A percentile compares a stretch with the other conserved stretches of the same genome.
These are phyloP conservation scores for Zymoseptoria crescenta DNA, from an alignment of 2,329 filamentous ascomycete species.

Conservation along the genomic window DNA sequence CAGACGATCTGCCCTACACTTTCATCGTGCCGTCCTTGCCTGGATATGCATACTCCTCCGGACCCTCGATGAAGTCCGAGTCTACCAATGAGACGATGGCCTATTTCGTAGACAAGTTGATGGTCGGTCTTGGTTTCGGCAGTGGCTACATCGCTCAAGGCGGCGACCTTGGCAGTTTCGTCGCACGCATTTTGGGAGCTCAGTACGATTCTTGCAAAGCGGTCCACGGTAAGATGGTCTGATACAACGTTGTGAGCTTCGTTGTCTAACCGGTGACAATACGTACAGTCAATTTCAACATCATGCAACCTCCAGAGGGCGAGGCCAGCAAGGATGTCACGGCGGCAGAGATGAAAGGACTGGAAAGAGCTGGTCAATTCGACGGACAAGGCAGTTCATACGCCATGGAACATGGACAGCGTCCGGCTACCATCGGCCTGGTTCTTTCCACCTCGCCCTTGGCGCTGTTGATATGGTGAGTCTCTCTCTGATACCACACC, in stretches of 20 bases:
- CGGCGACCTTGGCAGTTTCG: constrained; percentile 43
- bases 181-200: constrained; percentile 32
- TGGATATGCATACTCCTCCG: constrained; percentile 42
- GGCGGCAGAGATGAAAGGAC: constrained; percentile 30
- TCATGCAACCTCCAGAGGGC: constrained; percentile 14
- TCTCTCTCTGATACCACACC: background rate
- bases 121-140: constrained; percentile 44
- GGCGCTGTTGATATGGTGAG: constrained; percentile 1
- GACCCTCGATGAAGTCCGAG: constrained; percentile 37
- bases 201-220: constrained; percentile 2
- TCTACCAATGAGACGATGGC: constrained; percentile 34
- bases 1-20: constrained; percentile 46
- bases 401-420: constrained; percentile 1
- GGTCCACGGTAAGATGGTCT: constrained; percentile 1
- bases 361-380: constrained; percentile 35
- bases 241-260: too few relatives aligned
- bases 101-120: constrained; percentile 40
- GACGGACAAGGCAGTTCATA: constrained; percentile 2
- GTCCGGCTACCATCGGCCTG: constrained; percentile 1
- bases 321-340: constrained; percentile 10
- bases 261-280: background rate
- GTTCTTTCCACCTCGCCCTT: background rate
- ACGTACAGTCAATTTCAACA: constrained; percentile 4
- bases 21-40: constrained; percentile 46
- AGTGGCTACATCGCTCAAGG: constrained; percentile 45